Conservation (phyloP, 2,329 filamentous ascomycete species). For the Hypoxylon rubiginosum region DNA sequence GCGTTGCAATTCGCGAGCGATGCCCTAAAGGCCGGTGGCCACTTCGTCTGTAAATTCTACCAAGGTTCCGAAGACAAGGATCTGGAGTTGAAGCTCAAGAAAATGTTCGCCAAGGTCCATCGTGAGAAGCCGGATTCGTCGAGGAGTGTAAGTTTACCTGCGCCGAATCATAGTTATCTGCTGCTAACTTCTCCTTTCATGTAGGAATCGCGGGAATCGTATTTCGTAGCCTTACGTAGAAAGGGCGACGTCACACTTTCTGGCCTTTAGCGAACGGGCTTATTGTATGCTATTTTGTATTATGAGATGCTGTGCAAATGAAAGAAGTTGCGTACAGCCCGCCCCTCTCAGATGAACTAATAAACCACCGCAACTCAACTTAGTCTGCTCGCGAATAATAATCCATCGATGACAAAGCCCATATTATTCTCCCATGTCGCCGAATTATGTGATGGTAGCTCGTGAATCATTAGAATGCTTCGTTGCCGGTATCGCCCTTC, state of each 20-base stretch:
- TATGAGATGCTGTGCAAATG: background rate
- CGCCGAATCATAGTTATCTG: background rate
- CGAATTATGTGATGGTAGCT: background rate
- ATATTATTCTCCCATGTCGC: background rate
- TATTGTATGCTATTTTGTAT: conserved; percentile 22
- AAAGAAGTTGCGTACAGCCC: background rate
- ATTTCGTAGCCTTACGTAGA: conserved; percentile 83
- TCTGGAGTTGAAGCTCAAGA: conserved; percentile 80
- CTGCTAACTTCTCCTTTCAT: conserved; percentile 13
- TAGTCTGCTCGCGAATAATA: background rate
- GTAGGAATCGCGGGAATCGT: conserved; percentile 87
- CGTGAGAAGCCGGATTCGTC: conserved; percentile 94
- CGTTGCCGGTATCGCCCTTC: background rate
- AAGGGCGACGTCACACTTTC: conserved; percentile 62
- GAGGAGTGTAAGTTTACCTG: conserved; percentile 73
- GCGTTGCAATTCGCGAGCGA: conserved; percentile 89
- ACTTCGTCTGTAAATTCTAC: conserved; percentile 98
- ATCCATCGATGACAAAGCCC: background rate
- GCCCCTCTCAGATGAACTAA: conserved; percentile 1
- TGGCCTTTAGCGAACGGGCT: conserved; percentile 10
- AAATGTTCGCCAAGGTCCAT: conserved; percentile 83
- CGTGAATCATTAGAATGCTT: background rate
- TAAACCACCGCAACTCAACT: background rate
- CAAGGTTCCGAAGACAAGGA: conserved; percentile 88
- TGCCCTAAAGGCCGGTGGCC: conserved; percentile 83